phyloP scores from a whole-genome alignment of 2,329 filamentous ascomycete genomes.

The Aureobasidium namibiae region DNA sequence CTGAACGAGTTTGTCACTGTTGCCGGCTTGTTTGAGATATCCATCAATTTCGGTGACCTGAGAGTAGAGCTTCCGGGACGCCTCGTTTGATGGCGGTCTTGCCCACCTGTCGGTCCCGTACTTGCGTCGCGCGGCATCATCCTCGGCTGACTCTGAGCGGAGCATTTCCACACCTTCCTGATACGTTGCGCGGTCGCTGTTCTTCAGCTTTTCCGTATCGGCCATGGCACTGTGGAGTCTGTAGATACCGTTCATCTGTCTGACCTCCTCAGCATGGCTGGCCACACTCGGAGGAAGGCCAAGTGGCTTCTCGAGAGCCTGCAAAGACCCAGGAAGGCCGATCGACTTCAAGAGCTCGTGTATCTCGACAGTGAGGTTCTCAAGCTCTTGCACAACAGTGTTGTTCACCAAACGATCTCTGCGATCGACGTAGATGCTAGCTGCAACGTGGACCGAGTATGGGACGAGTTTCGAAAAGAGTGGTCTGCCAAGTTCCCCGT shows the following conservation, averaged over 20 bases:
- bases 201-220: conserved; percentile 84
- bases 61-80: conserved; percentile 64
- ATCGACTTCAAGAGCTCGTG: conserved; percentile 72
- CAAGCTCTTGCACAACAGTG: conserved; percentile 75
- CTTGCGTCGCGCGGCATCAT: conserved; percentile 63
- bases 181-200: conserved; percentile 68
- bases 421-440: conserved; percentile 89
- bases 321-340: conserved; percentile 83
- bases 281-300: conserved; percentile 77
- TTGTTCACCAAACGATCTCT: conserved; percentile 85
- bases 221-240: conserved; percentile 71
- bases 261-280: conserved; percentile 87
- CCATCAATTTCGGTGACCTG: conserved; percentile 73
- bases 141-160: conserved; percentile 73
- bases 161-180: conserved; percentile 75
- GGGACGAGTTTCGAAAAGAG: conserved; percentile 88
- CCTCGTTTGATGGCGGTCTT: conserved; percentile 59
- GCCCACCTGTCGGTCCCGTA: conserved; percentile 84
- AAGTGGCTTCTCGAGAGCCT: conserved; percentile 89
- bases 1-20: conserved; percentile 61
- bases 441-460: conserved; percentile 89
- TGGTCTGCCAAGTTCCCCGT: conserved; percentile 71
- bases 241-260: conserved; percentile 79
- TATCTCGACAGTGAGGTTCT: conserved; percentile 69
- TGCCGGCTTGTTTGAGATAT: conserved; percentile 68